Base-by-base conservation (phyloP, 306 rosid species). In the Alnus rubra region DNA sequence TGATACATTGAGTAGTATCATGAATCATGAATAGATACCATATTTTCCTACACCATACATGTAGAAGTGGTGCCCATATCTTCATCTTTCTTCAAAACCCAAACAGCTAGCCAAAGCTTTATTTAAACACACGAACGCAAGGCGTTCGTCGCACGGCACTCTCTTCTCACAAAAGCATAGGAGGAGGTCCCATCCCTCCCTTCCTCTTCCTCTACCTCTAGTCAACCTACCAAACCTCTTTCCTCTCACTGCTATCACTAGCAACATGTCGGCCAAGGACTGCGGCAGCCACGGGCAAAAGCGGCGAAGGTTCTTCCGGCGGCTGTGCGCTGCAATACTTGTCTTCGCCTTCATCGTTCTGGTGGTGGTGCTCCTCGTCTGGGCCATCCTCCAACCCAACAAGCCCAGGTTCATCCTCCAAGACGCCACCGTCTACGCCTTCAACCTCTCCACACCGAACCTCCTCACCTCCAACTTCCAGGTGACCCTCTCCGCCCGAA, bases 361-460 rank as follows among this genome's bases (percentile, higher is more conserved):
- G 0, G 1, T 93, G 2, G 75, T 82, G 1, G 84, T 96, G 70
- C 93, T 96, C 2, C 35, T 96, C 31, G 58, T 93, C 49, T 96
- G 98, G 98, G 93, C 93, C 2, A 47, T 88, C 31, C 91, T 96
- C 9, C 88, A 79, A 67, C 99, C 99, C 0, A 54, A 94, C 0
- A 93, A 93, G 14, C 99, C 98, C 5, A 76, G 89, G 15, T 96
- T 96, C 87, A 8, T 86, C 50, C 96, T 96, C 77, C 90, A 92
- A 73, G 99, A 96, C 82, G 91, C 86, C 83, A 93, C 99, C 81
- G 91, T 96, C 0, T 91, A 79, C 79, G 90, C 95, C 84, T 96
- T 96, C 93, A 96, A 93, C 88, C 86, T 88, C 85, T 79, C 90
- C 73, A 54, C 67, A 2, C 84, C 98, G 2, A 96, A 92, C 78